Evolutionary conservation across 2,329 filamentous ascomycete genomes (phyloP).

Genomic region (Neocatenulostroma microsporum): DNA sequence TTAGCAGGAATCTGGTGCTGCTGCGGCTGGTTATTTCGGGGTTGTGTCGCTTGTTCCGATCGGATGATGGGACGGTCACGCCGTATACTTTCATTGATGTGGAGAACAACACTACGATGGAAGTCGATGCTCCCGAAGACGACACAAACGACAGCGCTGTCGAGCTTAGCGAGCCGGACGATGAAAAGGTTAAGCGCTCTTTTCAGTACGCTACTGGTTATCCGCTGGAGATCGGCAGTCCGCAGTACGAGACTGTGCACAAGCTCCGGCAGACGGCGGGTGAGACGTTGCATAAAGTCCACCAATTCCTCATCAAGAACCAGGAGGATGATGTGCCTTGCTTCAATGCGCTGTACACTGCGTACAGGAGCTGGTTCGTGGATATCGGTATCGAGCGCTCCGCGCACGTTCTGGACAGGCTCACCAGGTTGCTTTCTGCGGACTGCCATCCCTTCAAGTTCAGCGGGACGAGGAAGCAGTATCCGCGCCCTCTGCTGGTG

Average conservation of each 20-base stretch:
- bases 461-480: constrained; percentile 82
- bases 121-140: constrained; percentile 34
- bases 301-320: constrained; percentile 70
- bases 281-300: constrained; percentile 70
- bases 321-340: constrained; percentile 95
- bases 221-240: constrained; percentile 56
- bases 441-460: constrained; percentile 93
- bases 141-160: constrained; percentile 43
- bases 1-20: constrained; percentile 80
- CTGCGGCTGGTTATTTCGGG: constrained; percentile 84
- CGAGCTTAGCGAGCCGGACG: constrained; percentile 59
- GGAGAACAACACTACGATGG: constrained; percentile 26
- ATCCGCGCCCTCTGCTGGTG: constrained; percentile 84
- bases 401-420: constrained; percentile 82
- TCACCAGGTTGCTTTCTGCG: constrained; percentile 73
- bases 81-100: constrained; percentile 34
- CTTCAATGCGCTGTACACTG: constrained; percentile 86
- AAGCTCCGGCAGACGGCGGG: constrained; percentile 73
- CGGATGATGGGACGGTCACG: constrained; percentile 39
- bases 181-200: constrained; percentile 74
- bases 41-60: constrained; percentile 81
- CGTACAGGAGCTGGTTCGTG: constrained; percentile 93
- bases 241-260: constrained; percentile 69
- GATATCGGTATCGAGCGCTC: constrained; percentile 95
- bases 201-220: constrained; percentile 89